These are phyloP conservation scores for Domatiomyces globalis DNA, from an alignment of 2,329 filamentous ascomycete species.

Conservation along the genomic window DNA sequence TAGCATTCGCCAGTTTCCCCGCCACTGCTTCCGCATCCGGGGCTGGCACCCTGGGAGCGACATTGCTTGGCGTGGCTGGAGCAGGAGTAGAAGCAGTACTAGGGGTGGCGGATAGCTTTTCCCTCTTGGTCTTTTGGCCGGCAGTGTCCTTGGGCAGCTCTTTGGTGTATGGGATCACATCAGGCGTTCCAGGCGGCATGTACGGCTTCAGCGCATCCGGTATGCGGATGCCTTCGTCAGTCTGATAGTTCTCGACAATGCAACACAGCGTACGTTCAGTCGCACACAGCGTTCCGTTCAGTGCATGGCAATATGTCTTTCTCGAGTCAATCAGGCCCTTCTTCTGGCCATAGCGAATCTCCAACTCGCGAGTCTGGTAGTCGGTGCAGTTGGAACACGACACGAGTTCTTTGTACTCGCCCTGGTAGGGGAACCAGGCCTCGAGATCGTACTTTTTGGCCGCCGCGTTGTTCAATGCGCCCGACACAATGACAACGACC, in stretches of 20 bases:
- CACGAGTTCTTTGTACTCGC: conserved; percentile 96
- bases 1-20: neutral
- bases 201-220: conserved; percentile 78
- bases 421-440: conserved; percentile 91
- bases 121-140: conserved; percentile 40
- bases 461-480: conserved; percentile 77
- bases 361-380: conserved; percentile 86
- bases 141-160: conserved; percentile 67
- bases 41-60: neutral
- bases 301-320: conserved; percentile 88
- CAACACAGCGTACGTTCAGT: conserved; percentile 90
- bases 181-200: conserved; percentile 64
- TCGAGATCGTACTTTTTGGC: conserved; percentile 93
- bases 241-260: conserved; percentile 93
- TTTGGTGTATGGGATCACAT: conserved; percentile 78
- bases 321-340: conserved; percentile 59
- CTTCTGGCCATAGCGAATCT: conserved; percentile 84
- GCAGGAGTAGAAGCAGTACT: neutral
- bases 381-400: conserved; percentile 97
- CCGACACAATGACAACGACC: conserved; percentile 88
- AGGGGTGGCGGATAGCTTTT: neutral
- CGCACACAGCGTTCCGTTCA: conserved; percentile 81
- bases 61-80: neutral
- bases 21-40: neutral
- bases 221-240: conserved; percentile 65